Evolutionary conservation across 305 asterid genomes (phyloP).

Genomic region (Solanum hybrid): DNA sequence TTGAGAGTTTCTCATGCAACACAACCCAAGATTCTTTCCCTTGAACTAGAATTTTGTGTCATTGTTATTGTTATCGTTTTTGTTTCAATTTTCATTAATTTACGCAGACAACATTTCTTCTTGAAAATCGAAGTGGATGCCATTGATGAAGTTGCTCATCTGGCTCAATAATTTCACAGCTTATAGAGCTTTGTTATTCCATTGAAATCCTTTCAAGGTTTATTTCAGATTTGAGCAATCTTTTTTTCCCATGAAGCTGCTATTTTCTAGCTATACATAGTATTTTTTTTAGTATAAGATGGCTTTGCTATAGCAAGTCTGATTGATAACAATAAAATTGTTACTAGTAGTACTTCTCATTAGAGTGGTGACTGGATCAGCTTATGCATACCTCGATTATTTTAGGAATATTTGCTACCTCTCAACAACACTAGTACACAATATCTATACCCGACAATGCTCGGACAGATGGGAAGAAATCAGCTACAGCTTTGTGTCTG

Average conservation of each 20-base stretch:
- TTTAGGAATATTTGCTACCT: neutral
- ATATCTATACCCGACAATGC: neutral
- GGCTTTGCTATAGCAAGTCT: neutral
- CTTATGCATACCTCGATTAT: neutral
- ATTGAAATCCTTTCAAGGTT: neutral
- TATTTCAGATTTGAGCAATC: neutral
- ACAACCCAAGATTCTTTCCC: neutral
- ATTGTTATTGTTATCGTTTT: neutral
- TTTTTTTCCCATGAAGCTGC: neutral
- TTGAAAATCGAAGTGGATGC: neutral
- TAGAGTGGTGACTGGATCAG: neutral
- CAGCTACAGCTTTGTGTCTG: neutral
- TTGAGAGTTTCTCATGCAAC: neutral
- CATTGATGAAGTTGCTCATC: neutral
- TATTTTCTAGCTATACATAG: neutral
- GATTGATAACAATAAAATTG: neutral
- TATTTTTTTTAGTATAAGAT: neutral
- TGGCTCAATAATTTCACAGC: neutral
- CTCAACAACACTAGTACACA: neutral
- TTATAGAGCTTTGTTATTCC: neutral
- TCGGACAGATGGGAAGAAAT: neutral
- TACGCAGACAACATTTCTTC: neutral
- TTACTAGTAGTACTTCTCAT: neutral
- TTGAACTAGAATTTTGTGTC: neutral
- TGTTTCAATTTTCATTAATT: neutral